These are phyloP conservation scores for Magnusiomyces sp. DNA, from an alignment of 1,139 yeast genomes.

Conservation along the genomic window DNA sequence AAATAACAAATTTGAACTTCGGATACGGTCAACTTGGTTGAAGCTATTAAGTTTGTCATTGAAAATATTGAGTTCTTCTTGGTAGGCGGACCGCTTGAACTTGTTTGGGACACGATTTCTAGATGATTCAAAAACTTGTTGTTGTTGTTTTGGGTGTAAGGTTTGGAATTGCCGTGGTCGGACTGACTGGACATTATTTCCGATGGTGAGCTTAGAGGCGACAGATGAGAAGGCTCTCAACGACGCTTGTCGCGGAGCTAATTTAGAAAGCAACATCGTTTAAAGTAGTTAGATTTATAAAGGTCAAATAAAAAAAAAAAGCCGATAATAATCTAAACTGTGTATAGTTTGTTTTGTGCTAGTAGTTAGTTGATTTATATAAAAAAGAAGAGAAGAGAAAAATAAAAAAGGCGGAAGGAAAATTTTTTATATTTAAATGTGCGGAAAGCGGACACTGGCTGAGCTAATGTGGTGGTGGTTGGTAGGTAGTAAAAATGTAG, in stretches of 20 bases:
- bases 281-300: background rate
- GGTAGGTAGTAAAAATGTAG: too few relatives aligned
- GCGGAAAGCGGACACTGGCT: too few relatives aligned
- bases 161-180: conserved; percentile 11
- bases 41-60: conserved; percentile 13
- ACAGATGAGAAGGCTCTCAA: conserved; percentile 14
- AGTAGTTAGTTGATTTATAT: too few relatives aligned
- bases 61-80: conserved; percentile 8
- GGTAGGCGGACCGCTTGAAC: conserved; percentile 7
- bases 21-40: conserved; percentile 9
- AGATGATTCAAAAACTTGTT: background rate
- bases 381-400: too few relatives aligned
- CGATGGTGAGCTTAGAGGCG: conserved; percentile 7
- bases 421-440: too few relatives aligned
- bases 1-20: conserved; percentile 11
- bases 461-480: too few relatives aligned
- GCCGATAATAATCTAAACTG: too few relatives aligned
- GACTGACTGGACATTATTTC: background rate
- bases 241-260: conserved; percentile 15
- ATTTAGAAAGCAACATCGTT: conserved; percentile 13
- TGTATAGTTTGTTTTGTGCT: too few relatives aligned
- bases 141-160: conserved; percentile 5
- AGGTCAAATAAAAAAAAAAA: background rate
- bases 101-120: conserved; percentile 2
- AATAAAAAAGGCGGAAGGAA: too few relatives aligned